Evolutionary conservation across 1,284 basidiomycete species (phyloP), one percentile per base, ranked within the genome.

Genomic region (Pascua sp.): DNA sequence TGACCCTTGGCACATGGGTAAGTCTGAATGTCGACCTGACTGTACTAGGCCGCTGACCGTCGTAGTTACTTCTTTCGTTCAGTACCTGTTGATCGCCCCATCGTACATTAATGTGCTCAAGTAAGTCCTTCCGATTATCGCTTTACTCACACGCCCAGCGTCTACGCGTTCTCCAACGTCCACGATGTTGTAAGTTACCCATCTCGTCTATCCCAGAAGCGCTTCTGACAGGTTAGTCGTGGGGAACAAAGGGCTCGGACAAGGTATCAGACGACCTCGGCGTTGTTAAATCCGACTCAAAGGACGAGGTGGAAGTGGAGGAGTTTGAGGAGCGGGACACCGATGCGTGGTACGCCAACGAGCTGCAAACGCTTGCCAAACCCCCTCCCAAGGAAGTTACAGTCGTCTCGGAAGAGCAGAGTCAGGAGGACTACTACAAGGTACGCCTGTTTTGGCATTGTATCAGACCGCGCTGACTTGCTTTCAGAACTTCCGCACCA

Each of bases 231-330:
- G 24, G 24, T 7, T 32, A 42, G 52, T 70, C 68, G 16, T 93
- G 91, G 91, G 90, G 90, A 42, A 93, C 90, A 2, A 93, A 94
- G 72, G 90, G 90, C 18, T 90, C 93, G 76, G 91, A 91, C 78
- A 91, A 86, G 68, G 83, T 88, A 40, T 83, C 80, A 51, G 88
- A 87, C n/a, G 89, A 91, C 67, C 83, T 94, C 3, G 91, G 91
- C 51, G 86, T 87, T 1, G 89, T 92, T 60, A 84, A 84, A 65
- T 69, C 74, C 8, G 69, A 68, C 61, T 69, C 72, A 53, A 77
- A 78, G 61, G 72, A 77, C 43, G 85, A 89, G 66, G 91, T 93
- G 15, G 89, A 91, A 59, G 87, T 91, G 12, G 81, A 82, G 8
- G 83, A 94, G 0, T 89, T 90, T 1, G 86, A 87, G 0, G 86